A percentile compares a stretch with the other conserved stretches of the same genome.
phyloP scores from a whole-genome alignment of 1,139 yeast genomes.

The Saccharomyces pastorianus region DNA sequence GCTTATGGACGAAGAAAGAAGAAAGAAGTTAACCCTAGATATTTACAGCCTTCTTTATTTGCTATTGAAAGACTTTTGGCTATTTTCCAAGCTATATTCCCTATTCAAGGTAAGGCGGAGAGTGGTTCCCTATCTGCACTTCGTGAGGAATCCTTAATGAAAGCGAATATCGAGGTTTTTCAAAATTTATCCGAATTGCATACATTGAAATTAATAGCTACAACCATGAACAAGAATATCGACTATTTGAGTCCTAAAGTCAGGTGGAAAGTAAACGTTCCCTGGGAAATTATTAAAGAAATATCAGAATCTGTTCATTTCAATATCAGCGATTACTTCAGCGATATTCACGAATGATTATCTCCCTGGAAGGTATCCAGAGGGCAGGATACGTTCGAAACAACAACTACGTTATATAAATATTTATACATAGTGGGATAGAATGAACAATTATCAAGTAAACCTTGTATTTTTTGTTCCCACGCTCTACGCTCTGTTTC shows the following conservation, averaged over 20 bases:
- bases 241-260: constrained; percentile 59
- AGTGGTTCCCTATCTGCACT: constrained; percentile 19
- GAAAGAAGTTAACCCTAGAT: constrained; percentile 46
- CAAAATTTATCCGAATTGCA: constrained; percentile 57
- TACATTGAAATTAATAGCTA: constrained; percentile 45
- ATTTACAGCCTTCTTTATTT: constrained; percentile 55
- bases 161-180: constrained; percentile 47
- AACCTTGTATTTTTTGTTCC: neutral
- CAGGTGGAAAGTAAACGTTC: constrained; percentile 59
- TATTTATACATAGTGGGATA: neutral
- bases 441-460: neutral
- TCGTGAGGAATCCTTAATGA: constrained; percentile 26
- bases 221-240: constrained; percentile 35
- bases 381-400: neutral
- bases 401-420: neutral
- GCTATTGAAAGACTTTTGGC: constrained; percentile 65
- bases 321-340: constrained; percentile 48
- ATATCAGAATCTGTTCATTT: constrained; percentile 49
- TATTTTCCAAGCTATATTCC: constrained; percentile 50
- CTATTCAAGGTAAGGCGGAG: constrained; percentile 22
- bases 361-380: neutral
- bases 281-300: constrained; percentile 47
- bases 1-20: constrained; percentile 37
- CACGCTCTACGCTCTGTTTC: neutral
- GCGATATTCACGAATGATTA: constrained; percentile 12